phyloP scores from a whole-genome alignment of 768 basidiomycete genomes.

The Lanmaoa pseudosensibilis region DNA sequence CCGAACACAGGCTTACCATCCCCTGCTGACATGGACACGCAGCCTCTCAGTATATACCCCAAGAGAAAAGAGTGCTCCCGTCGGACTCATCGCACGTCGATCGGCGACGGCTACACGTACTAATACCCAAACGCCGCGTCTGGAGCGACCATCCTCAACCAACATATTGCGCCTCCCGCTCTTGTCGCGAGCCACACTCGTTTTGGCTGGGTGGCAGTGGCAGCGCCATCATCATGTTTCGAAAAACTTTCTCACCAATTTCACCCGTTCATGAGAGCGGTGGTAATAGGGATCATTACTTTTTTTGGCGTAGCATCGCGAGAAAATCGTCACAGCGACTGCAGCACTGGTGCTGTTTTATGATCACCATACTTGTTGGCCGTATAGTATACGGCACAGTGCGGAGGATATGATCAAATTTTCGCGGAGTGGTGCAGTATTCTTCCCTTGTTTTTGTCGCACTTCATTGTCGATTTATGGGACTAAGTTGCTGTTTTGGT shows the following conservation, averaged over 20 bases:
- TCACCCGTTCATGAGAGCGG: background rate
- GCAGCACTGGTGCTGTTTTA: background rate
- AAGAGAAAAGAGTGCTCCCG: too few relatives aligned
- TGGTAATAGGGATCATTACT: background rate
- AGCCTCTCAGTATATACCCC: too few relatives aligned
- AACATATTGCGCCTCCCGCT: background rate
- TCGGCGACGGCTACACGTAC: background rate
- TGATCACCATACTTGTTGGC: background rate
- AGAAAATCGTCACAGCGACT: background rate
- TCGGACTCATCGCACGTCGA: background rate
- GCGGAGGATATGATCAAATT: background rate
- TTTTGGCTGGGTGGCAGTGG: background rate
- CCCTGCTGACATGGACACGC: background rate
- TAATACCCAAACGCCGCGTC: background rate
- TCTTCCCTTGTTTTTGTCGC: background rate
- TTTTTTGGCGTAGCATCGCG: background rate
- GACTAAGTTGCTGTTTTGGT: background rate
- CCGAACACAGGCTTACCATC: background rate
- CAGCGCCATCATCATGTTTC: background rate
- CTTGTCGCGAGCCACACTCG: background rate
- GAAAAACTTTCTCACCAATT: background rate
- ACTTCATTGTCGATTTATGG: background rate
- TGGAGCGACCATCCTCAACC: background rate
- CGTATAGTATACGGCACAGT: background rate
- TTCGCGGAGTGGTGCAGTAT: background rate